These are phyloP conservation scores for Angophora floribunda DNA, from an alignment of 345 rosid genomes.

Conservation along the genomic window DNA sequence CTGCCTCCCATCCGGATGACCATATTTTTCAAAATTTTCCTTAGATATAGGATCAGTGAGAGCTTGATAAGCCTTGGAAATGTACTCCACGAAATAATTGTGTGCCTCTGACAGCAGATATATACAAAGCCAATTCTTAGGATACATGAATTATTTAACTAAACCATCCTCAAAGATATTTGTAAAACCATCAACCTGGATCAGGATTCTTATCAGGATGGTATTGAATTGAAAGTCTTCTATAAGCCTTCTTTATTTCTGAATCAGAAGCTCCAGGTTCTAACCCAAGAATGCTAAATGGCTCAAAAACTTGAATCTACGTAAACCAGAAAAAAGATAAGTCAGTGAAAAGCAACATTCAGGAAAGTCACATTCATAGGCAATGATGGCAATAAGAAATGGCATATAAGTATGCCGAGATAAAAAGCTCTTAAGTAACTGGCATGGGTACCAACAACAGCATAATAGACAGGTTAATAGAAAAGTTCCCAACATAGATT, in stretches of 20 bases:
- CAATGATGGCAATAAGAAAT: neutral
- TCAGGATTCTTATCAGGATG: constrained; percentile 99
- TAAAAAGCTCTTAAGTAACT: neutral
- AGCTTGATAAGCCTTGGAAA: constrained; percentile 97
- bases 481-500: neutral
- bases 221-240: constrained; percentile 81
- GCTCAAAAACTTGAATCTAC: constrained; percentile 89
- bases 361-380: neutral
- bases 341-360: neutral
- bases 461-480: neutral
- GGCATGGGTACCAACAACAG: neutral
- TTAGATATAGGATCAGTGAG: constrained; percentile 88
- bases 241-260: constrained; percentile 83
- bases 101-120: constrained; percentile 56
- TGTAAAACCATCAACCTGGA: constrained; percentile 61
- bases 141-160: neutral
- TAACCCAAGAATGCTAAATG: constrained; percentile 75
- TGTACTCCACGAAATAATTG: constrained; percentile 76
- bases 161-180: neutral
- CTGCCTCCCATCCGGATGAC: constrained; percentile 99
- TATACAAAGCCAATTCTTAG: neutral
- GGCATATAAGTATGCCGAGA: neutral
- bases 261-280: constrained; percentile 77
- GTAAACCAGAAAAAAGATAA: neutral
- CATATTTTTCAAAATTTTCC: constrained; percentile 96